Evolutionary conservation across 768 basidiomycete species (phyloP), one percentile per base, ranked within the genome.

Genomic region (Lactifluus hygrophoroides): DNA sequence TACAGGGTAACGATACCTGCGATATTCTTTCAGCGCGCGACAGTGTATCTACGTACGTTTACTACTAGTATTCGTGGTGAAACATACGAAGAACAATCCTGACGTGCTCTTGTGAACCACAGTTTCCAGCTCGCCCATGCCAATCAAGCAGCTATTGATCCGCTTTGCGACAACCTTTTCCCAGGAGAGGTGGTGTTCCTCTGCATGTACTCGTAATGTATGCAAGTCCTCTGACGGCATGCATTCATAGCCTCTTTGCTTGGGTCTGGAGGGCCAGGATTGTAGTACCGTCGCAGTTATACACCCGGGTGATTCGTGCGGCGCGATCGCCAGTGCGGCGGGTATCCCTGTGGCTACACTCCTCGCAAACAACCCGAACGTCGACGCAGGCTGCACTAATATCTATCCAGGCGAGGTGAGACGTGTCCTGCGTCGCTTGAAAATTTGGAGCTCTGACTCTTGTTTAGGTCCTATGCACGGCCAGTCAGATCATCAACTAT

Each of bases 331-430:
- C 3, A 48, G 57, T 0, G 66, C 57, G 21, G 75, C 76, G 57
- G 73, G 72, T 28, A 78, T 84, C 58, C 79, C 82, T 75, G 57
- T 65, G 42, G 80, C 81, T 47, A 76, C 81, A 6, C 75, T 90
- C 35, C 74, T 70, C 67, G n/a, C 65, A 58, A 90, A 90, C 80
- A 91, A 91, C 79, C 90, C 87, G 25, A 83, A 88, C 70, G 76
- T 90, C 65, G 60, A 80, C 66, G 5, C 53, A 0, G 72, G 68
- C 0, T 86, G 82, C 70, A 72, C 63, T 64, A 89, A 89, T 74
- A 74, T 90, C 69, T 88, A 89, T 73, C 66, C 84, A 55, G 86
- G 83, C 66, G 84, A 89, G 80, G 88, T 88, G 50, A 58, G 77
- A 28, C 73, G n/a, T 21, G 9, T 28, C 23, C 8, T 35, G 5